Conservation (phyloP, 106 monocot species). For the Gastrodia elata region DNA sequence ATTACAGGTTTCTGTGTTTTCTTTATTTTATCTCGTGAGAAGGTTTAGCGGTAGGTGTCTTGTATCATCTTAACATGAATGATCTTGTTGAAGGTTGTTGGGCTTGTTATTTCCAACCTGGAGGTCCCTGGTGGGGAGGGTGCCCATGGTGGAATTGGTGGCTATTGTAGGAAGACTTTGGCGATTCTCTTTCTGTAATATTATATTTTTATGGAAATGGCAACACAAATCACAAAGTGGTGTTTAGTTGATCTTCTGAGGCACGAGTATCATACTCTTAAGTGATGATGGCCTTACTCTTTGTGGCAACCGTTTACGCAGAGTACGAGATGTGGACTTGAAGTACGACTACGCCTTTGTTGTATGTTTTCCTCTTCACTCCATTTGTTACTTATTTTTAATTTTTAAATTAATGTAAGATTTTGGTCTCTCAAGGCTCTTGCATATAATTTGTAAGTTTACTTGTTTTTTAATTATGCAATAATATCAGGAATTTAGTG, state of each 20-base stretch:
- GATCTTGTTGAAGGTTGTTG: slow-evolving; percentile 99
- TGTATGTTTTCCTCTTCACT: slow-evolving; percentile 43
- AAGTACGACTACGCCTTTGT: slow-evolving; percentile 98
- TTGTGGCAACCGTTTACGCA: slow-evolving; percentile 95
- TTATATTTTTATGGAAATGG: slow-evolving; percentile 87
- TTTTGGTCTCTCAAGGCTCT: neutral
- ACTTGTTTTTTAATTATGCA: neutral
- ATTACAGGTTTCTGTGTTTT: slow-evolving; percentile 3
- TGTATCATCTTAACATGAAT: slow-evolving; percentile 80
- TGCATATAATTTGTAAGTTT: neutral
- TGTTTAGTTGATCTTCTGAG: slow-evolving; percentile 50
- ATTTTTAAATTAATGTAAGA: no score
- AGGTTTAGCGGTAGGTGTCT: slow-evolving; percentile 40
- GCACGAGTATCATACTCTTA: slow-evolving; percentile 59
- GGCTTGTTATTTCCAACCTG: slow-evolving; percentile 81
- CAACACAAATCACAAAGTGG: slow-evolving; percentile 55
- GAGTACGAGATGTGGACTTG: slow-evolving; percentile 99
- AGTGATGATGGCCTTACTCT: slow-evolving; percentile 88
- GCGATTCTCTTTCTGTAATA: slow-evolving; percentile 87
- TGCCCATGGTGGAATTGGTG: slow-evolving; percentile 95
- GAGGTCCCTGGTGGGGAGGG: slow-evolving; percentile 88
- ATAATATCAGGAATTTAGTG: slow-evolving; percentile 63
- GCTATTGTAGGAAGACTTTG: slow-evolving; percentile 79
- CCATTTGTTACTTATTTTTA: neutral
- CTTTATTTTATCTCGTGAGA: slow-evolving; percentile 23